These are phyloP conservation scores for Pholiota adiposa DNA, from an alignment of 1,284 basidiomycete genomes.

Conservation along the genomic window DNA sequence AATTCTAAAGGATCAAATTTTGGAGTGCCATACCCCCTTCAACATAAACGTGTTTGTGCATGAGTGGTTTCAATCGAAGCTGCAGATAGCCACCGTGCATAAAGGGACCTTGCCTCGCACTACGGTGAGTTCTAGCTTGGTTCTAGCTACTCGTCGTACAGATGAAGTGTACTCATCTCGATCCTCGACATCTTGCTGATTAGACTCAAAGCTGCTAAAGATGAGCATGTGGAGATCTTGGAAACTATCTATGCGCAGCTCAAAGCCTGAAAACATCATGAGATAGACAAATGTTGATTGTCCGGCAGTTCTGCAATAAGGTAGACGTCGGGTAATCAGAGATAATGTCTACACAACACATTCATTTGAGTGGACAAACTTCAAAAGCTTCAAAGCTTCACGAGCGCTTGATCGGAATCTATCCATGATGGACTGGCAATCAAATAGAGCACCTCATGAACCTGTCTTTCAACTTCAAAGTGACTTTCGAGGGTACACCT, in stretches of 20 bases:
- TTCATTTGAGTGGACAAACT: no score
- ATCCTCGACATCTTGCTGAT: no score
- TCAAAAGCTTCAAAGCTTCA: no score
- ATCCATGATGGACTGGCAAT: no score
- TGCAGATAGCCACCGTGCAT: constrained; percentile 8
- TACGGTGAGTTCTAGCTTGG: constrained; percentile 12
- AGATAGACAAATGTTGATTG: background rate
- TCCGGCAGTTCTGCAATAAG: background rate
- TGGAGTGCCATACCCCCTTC: background rate
- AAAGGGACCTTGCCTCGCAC: constrained; percentile 12
- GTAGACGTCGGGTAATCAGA: background rate
- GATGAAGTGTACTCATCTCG: background rate
- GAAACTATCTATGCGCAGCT: constrained; percentile 1
- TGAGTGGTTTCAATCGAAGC: constrained; percentile 7
- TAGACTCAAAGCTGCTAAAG: constrained; percentile 8
- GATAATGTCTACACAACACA: no score
- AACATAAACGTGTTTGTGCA: constrained; percentile 8
- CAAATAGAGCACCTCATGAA: no score
- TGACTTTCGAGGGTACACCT: background rate
- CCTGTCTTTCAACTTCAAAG: no score
- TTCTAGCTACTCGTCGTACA: background rate
- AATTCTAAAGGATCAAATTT: constrained; percentile 7
- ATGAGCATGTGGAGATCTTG: constrained; percentile 6
- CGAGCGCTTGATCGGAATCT: no score
- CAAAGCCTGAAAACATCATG: background rate